A percentile compares a stretch with the other conserved stretches of the same genome.
These are phyloP conservation scores for Coprinopsis sp. DNA, from an alignment of 768 basidiomycete genomes.

Conservation along the genomic window DNA sequence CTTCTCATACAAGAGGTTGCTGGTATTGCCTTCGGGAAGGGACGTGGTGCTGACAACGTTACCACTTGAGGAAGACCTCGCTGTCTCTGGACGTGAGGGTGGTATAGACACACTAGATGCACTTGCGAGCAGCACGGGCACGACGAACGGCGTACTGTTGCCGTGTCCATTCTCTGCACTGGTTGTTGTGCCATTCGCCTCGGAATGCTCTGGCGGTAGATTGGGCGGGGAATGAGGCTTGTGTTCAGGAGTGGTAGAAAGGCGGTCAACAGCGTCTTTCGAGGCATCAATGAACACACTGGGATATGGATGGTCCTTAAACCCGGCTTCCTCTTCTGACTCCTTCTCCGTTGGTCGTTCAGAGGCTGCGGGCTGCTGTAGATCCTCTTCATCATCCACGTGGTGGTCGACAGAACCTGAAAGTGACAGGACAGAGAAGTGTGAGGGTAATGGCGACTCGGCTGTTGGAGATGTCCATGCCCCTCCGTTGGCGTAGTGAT, in stretches of 20 bases:
- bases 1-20: slow-evolving; percentile 18
- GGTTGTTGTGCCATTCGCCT: slow-evolving; percentile 1
- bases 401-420: slow-evolving; percentile 22
- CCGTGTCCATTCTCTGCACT: too few species aligned
- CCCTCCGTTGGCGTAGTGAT: not conserved
- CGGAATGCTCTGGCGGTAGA: not conserved
- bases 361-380: not conserved
- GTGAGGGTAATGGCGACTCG: slow-evolving; percentile 25
- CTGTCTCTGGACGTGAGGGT: slow-evolving; percentile 9
- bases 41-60: slow-evolving; percentile 5
- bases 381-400: slow-evolving; percentile 11
- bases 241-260: slow-evolving; percentile 13
- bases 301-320: slow-evolving; percentile 28
- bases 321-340: not conserved
- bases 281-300: slow-evolving; percentile 43
- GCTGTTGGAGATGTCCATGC: slow-evolving; percentile 19
- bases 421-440: slow-evolving; percentile 38
- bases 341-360: not conserved
- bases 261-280: slow-evolving; percentile 26
- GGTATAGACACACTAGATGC: slow-evolving; percentile 2
- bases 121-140: not conserved
- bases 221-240: not conserved
- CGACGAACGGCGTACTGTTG: not conserved
- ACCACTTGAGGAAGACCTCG: slow-evolving; percentile 8
- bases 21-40: slow-evolving; percentile 4